Evolutionary conservation across 352 stramenopile species (phyloP).

Genomic region (Phytophthora hibernalis): DNA sequence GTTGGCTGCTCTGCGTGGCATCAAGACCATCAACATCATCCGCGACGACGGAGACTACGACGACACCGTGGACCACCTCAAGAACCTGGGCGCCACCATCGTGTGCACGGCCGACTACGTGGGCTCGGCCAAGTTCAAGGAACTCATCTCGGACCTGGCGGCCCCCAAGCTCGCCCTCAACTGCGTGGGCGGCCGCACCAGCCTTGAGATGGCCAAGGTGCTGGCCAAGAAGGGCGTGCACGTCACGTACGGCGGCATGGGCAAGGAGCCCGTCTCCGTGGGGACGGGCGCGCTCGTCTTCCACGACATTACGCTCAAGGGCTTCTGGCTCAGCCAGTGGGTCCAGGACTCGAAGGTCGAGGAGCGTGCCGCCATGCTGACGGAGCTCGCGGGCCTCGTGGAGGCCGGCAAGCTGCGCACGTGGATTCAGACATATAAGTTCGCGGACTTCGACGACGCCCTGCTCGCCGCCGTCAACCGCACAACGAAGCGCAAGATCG

Average conservation of each 20-base stretch:
- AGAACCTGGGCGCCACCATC: constrained; percentile 79
- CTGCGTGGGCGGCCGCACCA: constrained; percentile 77
- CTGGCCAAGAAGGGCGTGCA: constrained; percentile 80
- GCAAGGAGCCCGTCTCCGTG: constrained; percentile 73
- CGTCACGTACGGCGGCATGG: constrained; percentile 85
- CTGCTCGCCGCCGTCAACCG: constrained; percentile 75
- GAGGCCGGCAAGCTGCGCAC: constrained; percentile 80
- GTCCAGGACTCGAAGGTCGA: constrained; percentile 69
- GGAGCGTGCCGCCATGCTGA: constrained; percentile 72
- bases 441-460: constrained; percentile 83
- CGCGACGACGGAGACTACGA: constrained; percentile 86
- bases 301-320: constrained; percentile 89
- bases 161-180: constrained; percentile 88
- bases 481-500: constrained; percentile 87
- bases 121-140: constrained; percentile 84
- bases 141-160: constrained; percentile 83
- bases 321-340: constrained; percentile 90
- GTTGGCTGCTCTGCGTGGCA: constrained; percentile 82
- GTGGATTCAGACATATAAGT: constrained; percentile 90
- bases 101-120: constrained; percentile 80
- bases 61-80: constrained; percentile 72
- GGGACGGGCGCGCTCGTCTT: constrained; percentile 84
- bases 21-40: constrained; percentile 93
- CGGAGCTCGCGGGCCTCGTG: constrained; percentile 69
- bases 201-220: constrained; percentile 70